Evolutionary conservation across 2,329 filamentous ascomycete genomes (phyloP), one percentile per base, ranked within the genome.

Genomic region (Microsporum canis): DNA sequence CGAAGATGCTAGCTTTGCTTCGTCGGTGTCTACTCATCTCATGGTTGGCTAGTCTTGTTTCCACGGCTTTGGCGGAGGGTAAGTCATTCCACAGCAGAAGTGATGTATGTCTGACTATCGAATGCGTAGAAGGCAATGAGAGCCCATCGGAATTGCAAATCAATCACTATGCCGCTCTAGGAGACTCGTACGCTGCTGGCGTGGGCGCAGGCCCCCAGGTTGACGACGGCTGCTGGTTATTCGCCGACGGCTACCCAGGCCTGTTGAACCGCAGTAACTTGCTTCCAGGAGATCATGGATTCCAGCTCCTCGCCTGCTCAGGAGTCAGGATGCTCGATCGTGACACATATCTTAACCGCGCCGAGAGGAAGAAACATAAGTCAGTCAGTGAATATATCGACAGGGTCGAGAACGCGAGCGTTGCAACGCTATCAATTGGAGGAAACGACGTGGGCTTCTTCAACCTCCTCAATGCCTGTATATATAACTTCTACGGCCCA

Each of bases 171-270:
- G 66, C 67, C 1, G 64, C 68, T 1, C 57, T 70, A 8, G 68
- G 68, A 31, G 68, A 70, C 59, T 69, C 67, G 2, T 70, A 70
- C 56, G 66, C 68, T 23, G 62, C 68, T 6, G 68, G 68, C 5
- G 64, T 66, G 41, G 68, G 66, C 39, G 68, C 67, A 17, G 68
- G 68, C 3, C 51, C 43, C 7, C 60, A 62, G 10, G 59, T 65
- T 56, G 63, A 63, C 38, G 41, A 55, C 8, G 49, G 60, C 17
- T 69, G 68, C 58, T 68, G 66, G 39, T 61, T 63, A 33, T 70
- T 66, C 49, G 65, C 63, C 2, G 65, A 65, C n/a, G 64, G 67
- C 33, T 70, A 70, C 60, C 66, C 68, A 1, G 63, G 65, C 12
- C 66, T 68, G 43, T 47, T 70, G 14, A 63, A 60, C 47, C 17